Evolutionary conservation across 352 stramenopile species (phyloP).

Genomic region (Globisporangium ultimum): DNA sequence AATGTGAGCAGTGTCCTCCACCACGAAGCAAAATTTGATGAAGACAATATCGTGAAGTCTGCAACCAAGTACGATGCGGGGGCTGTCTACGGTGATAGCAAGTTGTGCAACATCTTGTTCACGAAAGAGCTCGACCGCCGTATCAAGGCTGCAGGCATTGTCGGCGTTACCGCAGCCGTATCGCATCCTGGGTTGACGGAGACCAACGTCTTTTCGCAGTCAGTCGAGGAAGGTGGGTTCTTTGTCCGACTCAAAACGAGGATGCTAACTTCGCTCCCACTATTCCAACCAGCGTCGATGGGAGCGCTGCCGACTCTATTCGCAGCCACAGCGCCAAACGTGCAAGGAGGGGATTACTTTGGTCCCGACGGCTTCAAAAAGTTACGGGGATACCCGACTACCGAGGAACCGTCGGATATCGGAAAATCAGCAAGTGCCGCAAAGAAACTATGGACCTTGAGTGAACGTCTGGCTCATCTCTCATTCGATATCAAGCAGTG

Average conservation of each 20-base stretch:
- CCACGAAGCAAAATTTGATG: conserved; percentile 2
- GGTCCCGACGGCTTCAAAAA: no score
- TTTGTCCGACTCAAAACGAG: background rate
- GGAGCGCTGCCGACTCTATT: no score
- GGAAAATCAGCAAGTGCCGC: no score
- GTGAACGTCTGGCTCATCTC: no score
- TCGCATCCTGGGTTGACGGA: conserved; percentile 5
- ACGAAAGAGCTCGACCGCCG: conserved; percentile 8
- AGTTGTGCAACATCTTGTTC: conserved; percentile 3
- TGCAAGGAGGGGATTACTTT: no score
- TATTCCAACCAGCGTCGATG: background rate
- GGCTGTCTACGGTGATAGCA: conserved; percentile 2
- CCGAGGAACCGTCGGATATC: no score
- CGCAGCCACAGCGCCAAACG: no score
- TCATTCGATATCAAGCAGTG: no score
- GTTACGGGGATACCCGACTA: no score
- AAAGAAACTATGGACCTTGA: no score
- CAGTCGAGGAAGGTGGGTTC: background rate
- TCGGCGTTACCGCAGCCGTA: background rate
- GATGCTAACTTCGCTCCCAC: background rate
- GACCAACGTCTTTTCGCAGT: conserved; percentile 2
- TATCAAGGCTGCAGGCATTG: background rate
- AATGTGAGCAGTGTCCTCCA: conserved; percentile 12
- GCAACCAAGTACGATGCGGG: background rate
- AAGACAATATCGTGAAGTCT: background rate